phyloP scores from a whole-genome alignment of 2,329 filamentous ascomycete species.

The Teratosphaeria viscida region DNA sequence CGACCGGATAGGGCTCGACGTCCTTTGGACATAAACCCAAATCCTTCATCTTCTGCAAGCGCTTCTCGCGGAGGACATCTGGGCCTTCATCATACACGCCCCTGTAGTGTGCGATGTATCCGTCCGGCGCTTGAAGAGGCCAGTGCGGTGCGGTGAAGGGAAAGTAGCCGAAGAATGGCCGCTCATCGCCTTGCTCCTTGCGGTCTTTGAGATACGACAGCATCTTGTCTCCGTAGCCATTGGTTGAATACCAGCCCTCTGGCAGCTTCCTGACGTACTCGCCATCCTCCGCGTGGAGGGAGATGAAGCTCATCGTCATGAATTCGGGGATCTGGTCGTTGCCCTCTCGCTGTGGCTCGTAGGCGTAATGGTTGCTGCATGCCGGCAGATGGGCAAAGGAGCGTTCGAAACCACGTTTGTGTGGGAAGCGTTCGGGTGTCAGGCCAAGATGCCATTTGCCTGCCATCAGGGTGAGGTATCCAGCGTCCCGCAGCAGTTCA shows the following conservation, averaged over 20 bases:
- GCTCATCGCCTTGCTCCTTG: constrained; percentile 25
- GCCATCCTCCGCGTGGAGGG: constrained; percentile 29
- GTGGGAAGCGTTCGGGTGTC: constrained; percentile 46
- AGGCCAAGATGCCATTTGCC: constrained; percentile 56
- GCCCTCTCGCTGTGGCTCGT: constrained; percentile 34
- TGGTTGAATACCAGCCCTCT: constrained; percentile 28
- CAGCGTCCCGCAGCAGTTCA: constrained; percentile 47
- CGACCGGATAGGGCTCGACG: constrained; percentile 42
- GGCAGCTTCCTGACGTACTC: constrained; percentile 31
- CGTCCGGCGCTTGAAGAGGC: constrained; percentile 49
- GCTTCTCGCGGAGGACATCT: constrained; percentile 42
- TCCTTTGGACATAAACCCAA: constrained; percentile 45
- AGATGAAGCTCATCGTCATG: constrained; percentile 34
- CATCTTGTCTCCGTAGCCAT: constrained; percentile 32
- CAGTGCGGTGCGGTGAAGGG: constrained; percentile 55
- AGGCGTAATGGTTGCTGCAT: constrained; percentile 48
- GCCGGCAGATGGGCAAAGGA: constrained; percentile 51
- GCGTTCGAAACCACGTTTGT: constrained; percentile 48
- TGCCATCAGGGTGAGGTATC: constrained; percentile 51
- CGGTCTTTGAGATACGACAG: constrained; percentile 28
- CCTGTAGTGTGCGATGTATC: constrained; percentile 47
- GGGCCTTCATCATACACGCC: constrained; percentile 53
- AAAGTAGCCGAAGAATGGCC: constrained; percentile 50
- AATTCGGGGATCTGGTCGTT: constrained; percentile 29
- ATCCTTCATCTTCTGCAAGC: constrained; percentile 46